Conservation (phyloP, 1,284 basidiomycete genomes). For the Phaffia rhodozyma region DNA sequence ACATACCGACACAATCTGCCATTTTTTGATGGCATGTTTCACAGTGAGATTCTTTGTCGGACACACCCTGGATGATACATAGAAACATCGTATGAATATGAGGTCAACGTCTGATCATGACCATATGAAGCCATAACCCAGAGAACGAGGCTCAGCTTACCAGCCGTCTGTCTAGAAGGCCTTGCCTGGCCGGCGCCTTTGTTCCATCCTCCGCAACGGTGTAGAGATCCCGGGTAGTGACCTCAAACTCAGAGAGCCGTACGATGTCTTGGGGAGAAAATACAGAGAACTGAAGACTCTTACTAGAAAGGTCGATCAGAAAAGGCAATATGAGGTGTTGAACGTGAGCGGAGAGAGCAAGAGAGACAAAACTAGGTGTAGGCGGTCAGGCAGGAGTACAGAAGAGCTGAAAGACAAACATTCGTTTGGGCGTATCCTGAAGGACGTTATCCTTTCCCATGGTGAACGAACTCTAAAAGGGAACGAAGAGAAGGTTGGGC, state of each 20-base stretch:
- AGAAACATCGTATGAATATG: neutral
- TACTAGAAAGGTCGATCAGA: slow-evolving; percentile 42
- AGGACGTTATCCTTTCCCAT: slow-evolving; percentile 76
- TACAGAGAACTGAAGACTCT: slow-evolving; percentile 86
- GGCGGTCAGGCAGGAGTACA: neutral
- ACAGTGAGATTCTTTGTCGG: slow-evolving; percentile 83
- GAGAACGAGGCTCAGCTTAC: slow-evolving; percentile 39
- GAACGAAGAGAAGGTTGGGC: neutral
- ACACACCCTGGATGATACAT: slow-evolving; percentile 58
- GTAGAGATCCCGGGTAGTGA: slow-evolving; percentile 81
- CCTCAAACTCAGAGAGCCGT: slow-evolving; percentile 85
- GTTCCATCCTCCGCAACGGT: slow-evolving; percentile 40
- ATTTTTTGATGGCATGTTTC: slow-evolving; percentile 88
- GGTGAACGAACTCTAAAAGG: neutral
- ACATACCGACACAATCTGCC: slow-evolving; percentile 71
- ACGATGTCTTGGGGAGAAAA: slow-evolving; percentile 87
- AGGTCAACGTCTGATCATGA: neutral
- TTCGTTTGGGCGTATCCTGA: slow-evolving; percentile 79
- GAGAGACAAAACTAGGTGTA: neutral
- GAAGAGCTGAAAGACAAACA: slow-evolving; percentile 46
- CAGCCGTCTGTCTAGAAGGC: slow-evolving; percentile 77
- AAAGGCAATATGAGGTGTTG: neutral
- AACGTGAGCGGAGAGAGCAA: neutral
- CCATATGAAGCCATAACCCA: slow-evolving; percentile 7
- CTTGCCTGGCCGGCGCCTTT: slow-evolving; percentile 68